Conservation (phyloP, 1,139 yeast genomes). For the Candida sojae region DNA sequence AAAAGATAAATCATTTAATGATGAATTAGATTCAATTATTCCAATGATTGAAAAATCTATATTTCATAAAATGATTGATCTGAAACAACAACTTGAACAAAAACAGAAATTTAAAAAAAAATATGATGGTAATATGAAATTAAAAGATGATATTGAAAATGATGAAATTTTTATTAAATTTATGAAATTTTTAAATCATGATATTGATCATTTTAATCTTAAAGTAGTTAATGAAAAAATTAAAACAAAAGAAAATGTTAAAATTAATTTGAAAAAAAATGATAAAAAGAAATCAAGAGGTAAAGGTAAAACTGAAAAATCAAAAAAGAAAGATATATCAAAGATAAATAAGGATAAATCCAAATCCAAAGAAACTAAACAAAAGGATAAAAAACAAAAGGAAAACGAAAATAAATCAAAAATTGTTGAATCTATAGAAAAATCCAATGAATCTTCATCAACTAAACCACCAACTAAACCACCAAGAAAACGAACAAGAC, state of each 20-base stretch:
- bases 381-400: slow-evolving; percentile 2
- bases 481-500: neutral
- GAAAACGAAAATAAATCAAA: neutral
- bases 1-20: slow-evolving; percentile 24
- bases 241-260: slow-evolving; percentile 5
- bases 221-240: slow-evolving; percentile 10
- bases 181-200: slow-evolving; percentile 12
- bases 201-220: slow-evolving; percentile 16
- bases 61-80: slow-evolving; percentile 23
- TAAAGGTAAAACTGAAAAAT: neutral
- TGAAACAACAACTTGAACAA: neutral
- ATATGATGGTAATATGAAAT: slow-evolving; percentile 7
- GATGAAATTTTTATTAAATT: slow-evolving; percentile 15
- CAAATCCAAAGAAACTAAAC: neutral
- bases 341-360: neutral
- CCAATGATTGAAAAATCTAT: slow-evolving; percentile 27
- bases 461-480: neutral
- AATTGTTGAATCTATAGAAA: neutral
- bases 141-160: slow-evolving; percentile 15
- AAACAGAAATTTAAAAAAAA: slow-evolving; percentile 5
- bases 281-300: neutral
- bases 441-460: neutral
- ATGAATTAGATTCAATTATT: slow-evolving; percentile 22
- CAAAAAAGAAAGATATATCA: neutral
- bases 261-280: neutral